Evolutionary conservation across 2,329 filamentous ascomycete species (phyloP).

Genomic region (Pseudodiploospora longispora): DNA sequence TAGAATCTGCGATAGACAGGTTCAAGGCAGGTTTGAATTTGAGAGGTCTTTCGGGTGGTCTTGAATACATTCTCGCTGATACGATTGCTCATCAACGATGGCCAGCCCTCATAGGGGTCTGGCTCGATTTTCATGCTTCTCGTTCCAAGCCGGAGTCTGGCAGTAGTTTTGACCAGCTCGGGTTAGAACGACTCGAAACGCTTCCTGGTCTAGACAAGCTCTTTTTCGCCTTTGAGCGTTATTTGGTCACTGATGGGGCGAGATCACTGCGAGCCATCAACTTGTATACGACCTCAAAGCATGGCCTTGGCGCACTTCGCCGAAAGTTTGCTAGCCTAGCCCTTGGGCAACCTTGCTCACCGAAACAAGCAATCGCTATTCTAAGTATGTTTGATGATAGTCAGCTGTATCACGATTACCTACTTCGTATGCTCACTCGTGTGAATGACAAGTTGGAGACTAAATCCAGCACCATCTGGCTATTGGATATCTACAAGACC

Average conservation of each 20-base stretch:
- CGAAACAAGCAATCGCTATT: constrained; percentile 27
- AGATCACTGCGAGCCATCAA: constrained; percentile 16
- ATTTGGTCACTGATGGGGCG: constrained; percentile 19
- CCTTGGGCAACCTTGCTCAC: constrained; percentile 24
- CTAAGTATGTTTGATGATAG: constrained; percentile 32
- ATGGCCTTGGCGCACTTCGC: constrained; percentile 20
- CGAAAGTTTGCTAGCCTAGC: constrained; percentile 23
- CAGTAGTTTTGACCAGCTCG: constrained; percentile 9
- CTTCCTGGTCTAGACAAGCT: constrained; percentile 21
- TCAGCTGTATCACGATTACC: constrained; percentile 35
- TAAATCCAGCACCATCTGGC: constrained; percentile 21
- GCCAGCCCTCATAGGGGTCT: constrained; percentile 27
- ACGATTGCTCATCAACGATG: constrained; percentile 30
- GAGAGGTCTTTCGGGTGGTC: constrained; percentile 26
- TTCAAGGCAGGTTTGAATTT: constrained; percentile 31
- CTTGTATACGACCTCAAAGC: constrained; percentile 12
- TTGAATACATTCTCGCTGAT: constrained; percentile 36
- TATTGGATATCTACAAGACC: constrained; percentile 35
- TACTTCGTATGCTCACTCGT: constrained; percentile 25
- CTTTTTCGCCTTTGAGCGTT: constrained; percentile 27
- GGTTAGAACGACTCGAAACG: constrained; percentile 15
- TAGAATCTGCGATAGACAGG: constrained; percentile 28
- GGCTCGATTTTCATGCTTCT: constrained; percentile 25
- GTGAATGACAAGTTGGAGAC: constrained; percentile 20
- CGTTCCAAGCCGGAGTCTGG: constrained; percentile 7